Base-by-base conservation (phyloP, 2,329 filamentous ascomycete species). In the Mycosphaerelloides madeirae region DNA sequence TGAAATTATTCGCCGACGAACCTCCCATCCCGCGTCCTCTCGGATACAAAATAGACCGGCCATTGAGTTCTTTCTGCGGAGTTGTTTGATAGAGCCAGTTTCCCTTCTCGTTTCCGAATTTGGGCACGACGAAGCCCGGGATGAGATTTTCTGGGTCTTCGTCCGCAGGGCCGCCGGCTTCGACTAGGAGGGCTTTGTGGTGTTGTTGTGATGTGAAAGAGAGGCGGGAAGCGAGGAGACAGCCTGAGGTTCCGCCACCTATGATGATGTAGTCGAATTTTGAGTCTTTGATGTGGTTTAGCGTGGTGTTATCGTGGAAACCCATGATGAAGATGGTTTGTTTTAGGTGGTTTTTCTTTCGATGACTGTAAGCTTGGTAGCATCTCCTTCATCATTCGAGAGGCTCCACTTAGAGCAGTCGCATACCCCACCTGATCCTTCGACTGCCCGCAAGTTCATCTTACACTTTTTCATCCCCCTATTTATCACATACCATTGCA, bases 71-170 rank as follows among this genome's bases (percentile, higher is more conserved):
- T n/a, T 34, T 33, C 15, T 45, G 43, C 6, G 43, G 43, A 14
- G 43, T 19, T 9, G 43, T 45, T 14, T 40, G 19, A 28, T 45
- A 45, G 6, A 45, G 29, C 43, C 43, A 45, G 31, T 45, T 45
- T 2, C 43, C 43, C 3, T 3, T 29, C 15, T 39, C 29, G 15
- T 15, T 40, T 4, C 28, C 36, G 29, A 40, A 45, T 34, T 45
- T 45, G 8, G 43, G 37, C 4, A 45, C 35, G 3, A 40, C 36
- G 14, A 45, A 20, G 29, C 43, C 43, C 13, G 43, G 43, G 15
- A 45, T 34, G 11, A 45, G 36, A 18, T 45, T 45, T 25, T 45
- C 43, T n/a, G 43, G 25, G 20, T 45, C 43, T 33, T 45, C 43
- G 22, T 32, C 25, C 4, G 35, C 33, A 28, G 39, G 28, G 35